Conservation (phyloP, 257 asterid genomes). For the Dorcoceras hygrometricum region DNA sequence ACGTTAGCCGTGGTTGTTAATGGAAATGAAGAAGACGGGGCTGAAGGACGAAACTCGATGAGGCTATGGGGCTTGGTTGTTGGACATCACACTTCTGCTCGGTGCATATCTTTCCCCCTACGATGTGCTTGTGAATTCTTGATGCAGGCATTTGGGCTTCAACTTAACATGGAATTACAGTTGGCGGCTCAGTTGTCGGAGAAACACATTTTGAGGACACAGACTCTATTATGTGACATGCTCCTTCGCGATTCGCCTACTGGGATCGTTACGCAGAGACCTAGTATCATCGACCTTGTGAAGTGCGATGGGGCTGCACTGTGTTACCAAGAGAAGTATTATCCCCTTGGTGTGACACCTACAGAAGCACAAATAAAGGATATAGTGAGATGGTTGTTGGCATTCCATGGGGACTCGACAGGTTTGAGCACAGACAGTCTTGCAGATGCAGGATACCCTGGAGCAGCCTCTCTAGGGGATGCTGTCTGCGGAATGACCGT, state of each 20-base stretch:
- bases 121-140: constrained; percentile 60
- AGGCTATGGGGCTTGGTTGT: constrained; percentile 66
- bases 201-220: constrained; percentile 47
- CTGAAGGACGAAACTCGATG: constrained; percentile 39
- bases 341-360: constrained; percentile 52
- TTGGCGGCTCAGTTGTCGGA: constrained; percentile 48
- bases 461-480: constrained; percentile 48
- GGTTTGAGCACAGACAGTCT: constrained; percentile 65
- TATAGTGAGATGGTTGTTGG: constrained; percentile 47
- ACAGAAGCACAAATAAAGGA: constrained; percentile 46
- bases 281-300: constrained; percentile 55
- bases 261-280: constrained; percentile 53
- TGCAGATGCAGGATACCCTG: constrained; percentile 55
- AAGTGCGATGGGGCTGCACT: constrained; percentile 65
- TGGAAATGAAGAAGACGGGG: constrained; percentile 39
- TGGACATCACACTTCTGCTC: constrained; percentile 53
- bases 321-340: constrained; percentile 46
- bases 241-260: constrained; percentile 53
- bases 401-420: constrained; percentile 51
- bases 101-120: constrained; percentile 53
- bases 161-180: constrained; percentile 56
- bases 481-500: constrained; percentile 70
- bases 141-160: constrained; percentile 64
- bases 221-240: constrained; percentile 60
- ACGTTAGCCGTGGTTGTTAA: constrained; percentile 51